A percentile compares a stretch with the other conserved stretches of the same genome.
Evolutionary conservation across 495 filamentous ascomycete species (phyloP).

Genomic region (Hypoxylon trugodes): DNA sequence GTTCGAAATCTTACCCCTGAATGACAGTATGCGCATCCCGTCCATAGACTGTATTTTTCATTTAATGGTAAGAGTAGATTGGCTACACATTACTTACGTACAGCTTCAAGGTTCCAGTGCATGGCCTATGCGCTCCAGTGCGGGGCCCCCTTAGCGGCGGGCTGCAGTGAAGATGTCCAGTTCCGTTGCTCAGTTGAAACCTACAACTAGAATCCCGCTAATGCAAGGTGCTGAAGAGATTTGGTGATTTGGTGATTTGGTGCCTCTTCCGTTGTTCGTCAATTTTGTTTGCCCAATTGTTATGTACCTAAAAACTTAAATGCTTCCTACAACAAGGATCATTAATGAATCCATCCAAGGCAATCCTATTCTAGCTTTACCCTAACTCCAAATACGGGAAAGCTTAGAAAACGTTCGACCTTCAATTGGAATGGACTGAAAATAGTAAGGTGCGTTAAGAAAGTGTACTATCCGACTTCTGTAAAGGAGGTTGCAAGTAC

Average conservation of each 20-base stretch:
- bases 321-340: no score
- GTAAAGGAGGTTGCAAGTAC: no score
- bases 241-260: no score
- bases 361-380: slow-evolving; percentile 5
- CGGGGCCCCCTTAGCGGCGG: no score
- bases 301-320: background rate
- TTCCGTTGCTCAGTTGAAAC: background rate
- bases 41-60: no score
- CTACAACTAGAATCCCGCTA: no score
- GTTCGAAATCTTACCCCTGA: slow-evolving; percentile 16
- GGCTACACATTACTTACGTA: slow-evolving; percentile 4
- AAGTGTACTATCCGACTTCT: no score
- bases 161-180: background rate
- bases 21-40: no score
- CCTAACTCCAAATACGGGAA: background rate
- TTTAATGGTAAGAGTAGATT: slow-evolving; percentile 2
- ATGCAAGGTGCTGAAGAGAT: slow-evolving; percentile 31
- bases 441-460: background rate
- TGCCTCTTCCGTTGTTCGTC: slow-evolving; percentile 26
- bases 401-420: background rate
- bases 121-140: slow-evolving; percentile 9
- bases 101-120: slow-evolving; percentile 20
- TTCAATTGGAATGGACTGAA: slow-evolving; percentile 4
- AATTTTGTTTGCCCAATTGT: slow-evolving; percentile 9
- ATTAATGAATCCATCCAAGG: background rate